Conservation (phyloP, 495 filamentous ascomycete genomes). For the Podospora conica region DNA sequence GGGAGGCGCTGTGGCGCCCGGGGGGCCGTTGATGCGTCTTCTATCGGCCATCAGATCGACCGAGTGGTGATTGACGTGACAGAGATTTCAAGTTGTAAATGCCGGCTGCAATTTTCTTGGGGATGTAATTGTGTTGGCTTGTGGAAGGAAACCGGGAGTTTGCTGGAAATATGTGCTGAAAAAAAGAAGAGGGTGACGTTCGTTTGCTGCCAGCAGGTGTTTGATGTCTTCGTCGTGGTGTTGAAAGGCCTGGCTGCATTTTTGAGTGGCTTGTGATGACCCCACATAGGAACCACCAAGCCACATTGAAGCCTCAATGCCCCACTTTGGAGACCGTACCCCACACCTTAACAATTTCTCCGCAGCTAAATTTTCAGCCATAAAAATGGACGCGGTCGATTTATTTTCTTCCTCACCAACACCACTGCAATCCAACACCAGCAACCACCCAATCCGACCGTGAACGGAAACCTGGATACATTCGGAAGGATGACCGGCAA, state of each 20-base stretch:
- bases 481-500: not conserved
- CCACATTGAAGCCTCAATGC: not conserved
- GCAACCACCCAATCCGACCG: not conserved
- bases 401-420: not conserved
- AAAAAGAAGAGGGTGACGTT: not conserved
- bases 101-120: not conserved
- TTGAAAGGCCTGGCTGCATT: not conserved
- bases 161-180: not conserved
- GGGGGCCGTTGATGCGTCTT: conserved; percentile 84
- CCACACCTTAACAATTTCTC: conserved; percentile 3
- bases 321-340: not conserved
- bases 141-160: too few relatives aligned
- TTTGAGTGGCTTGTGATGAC: conserved; percentile 2
- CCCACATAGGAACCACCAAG: not conserved
- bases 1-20: conserved; percentile 68
- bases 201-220: not conserved
- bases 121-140: too few relatives aligned
- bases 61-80: not conserved
- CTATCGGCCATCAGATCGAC: conserved; percentile 63
- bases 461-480: not conserved
- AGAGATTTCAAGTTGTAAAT: not conserved
- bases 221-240: not conserved
- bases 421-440: not conserved
- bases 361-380: not conserved
- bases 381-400: not conserved